Base-by-base conservation (phyloP, 2,329 filamentous ascomycete genomes). In the Aspergillus costaricaensis region DNA sequence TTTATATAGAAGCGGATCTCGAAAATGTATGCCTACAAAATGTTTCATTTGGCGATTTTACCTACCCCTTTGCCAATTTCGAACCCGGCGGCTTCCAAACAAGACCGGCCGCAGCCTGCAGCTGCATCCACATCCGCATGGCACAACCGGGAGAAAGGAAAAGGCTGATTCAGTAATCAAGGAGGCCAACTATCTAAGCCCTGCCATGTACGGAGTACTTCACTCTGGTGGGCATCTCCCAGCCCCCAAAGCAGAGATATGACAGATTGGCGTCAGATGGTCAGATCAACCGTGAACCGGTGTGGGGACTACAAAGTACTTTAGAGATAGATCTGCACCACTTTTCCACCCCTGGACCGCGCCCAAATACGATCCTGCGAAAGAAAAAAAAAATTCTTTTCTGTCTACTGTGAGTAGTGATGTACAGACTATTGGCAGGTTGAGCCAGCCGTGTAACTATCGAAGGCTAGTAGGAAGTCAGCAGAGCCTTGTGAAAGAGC, bases 261-360 rank as follows among this genome's bases (percentile, higher is more conserved):
- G 57, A 63, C 51, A 55, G 59, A 48, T 55, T 59, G 51, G 55
- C 55, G 43, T 63, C 57, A 54, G 44, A 48, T 51, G 49, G 56
- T 53, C 61, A 61, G 62, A 65, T 64, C 63, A 58, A 57, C 63
- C 58, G 38, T 43, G 57, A 66, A 60, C 62, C 55, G 48, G 25
- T 61, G 64, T 66, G 64, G 64, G 54, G 64, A 61, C 54, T 17
- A 59, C 23, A 62, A 55, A 51, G 49, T 58, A 47, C 50, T n/a
- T 38, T 51, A 39, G 62, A 58, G 51, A 56, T 48, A 56, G 62
- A 65, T 65, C 63, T 62, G 61, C 63, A 48, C 47, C 55, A 56
- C 52, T 43, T 17, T 50, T 15, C 43, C 32, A 21, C 44, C 61
- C 59, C 61, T 55, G 58, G 15, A 47, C 44, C 51, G 47, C 58